phyloP scores from a whole-genome alignment of 2,329 filamentous ascomycete genomes.

The Sporothrix pallida region DNA sequence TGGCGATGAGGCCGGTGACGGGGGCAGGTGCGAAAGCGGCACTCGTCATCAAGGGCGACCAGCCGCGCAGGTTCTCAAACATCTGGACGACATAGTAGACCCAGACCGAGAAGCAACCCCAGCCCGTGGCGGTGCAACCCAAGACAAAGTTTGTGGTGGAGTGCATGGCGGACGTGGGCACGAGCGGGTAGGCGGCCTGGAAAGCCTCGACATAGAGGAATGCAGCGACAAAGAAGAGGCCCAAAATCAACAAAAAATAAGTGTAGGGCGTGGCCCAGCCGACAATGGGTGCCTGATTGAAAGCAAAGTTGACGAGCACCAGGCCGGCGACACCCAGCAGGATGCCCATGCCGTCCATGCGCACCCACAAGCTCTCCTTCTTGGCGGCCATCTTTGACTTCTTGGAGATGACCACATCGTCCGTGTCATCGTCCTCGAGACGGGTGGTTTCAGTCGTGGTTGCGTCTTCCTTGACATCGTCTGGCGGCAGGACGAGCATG shows the following conservation, averaged over 20 bases:
- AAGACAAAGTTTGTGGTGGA: slow-evolving; percentile 56
- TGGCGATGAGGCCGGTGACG: slow-evolving; percentile 52
- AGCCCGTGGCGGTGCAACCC: slow-evolving; percentile 52
- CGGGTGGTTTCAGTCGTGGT: slow-evolving; percentile 15
- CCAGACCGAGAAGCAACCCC: slow-evolving; percentile 52
- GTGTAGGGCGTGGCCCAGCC: slow-evolving; percentile 60
- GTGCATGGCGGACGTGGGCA: slow-evolving; percentile 57
- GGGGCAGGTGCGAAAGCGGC: slow-evolving; percentile 55
- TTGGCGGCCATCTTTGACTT: neutral
- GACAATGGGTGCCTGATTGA: slow-evolving; percentile 62
- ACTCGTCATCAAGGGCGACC: slow-evolving; percentile 51
- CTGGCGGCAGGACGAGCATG: slow-evolving; percentile 39
- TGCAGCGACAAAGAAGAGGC: slow-evolving; percentile 53
- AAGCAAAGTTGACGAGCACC: slow-evolving; percentile 63
- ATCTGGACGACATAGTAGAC: slow-evolving; percentile 50
- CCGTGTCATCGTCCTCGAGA: slow-evolving; percentile 27
- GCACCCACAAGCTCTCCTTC: slow-evolving; percentile 39
- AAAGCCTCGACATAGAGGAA: slow-evolving; percentile 58
- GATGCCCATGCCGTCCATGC: slow-evolving; percentile 41
- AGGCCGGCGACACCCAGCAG: slow-evolving; percentile 55
- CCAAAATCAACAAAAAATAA: slow-evolving; percentile 58
- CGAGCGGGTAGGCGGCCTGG: slow-evolving; percentile 52
- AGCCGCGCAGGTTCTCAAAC: slow-evolving; percentile 46
- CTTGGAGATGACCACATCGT: slow-evolving; percentile 27
- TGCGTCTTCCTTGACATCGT: slow-evolving; percentile 5